Conservation (phyloP, 2,329 filamentous ascomycete species). For the Sporothrix euskadiensis region DNA sequence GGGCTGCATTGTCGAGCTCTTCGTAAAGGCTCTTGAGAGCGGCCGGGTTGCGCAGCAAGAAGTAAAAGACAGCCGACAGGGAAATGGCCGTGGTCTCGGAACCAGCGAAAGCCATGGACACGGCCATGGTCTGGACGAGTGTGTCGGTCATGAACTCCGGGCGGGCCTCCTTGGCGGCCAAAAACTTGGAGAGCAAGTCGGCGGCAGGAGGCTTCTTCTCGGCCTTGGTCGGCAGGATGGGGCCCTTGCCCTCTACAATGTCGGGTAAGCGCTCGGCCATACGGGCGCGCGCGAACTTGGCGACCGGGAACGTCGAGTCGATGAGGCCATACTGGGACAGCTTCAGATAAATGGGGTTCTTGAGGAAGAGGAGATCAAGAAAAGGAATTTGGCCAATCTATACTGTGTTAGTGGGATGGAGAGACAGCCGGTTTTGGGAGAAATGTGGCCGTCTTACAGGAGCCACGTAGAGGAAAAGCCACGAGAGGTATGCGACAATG, state of each 20-base stretch:
- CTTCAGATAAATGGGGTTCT: conserved; percentile 72
- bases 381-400: conserved; percentile 71
- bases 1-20: conserved; percentile 63
- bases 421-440: too few relatives aligned
- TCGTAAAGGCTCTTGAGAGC: conserved; percentile 56
- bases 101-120: conserved; percentile 73
- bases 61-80: conserved; percentile 71
- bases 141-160: conserved; percentile 71
- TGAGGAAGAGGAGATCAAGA: conserved; percentile 68
- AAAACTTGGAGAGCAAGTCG: conserved; percentile 71
- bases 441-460: conserved; percentile 45
- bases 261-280: conserved; percentile 64
- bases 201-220: conserved; percentile 47
- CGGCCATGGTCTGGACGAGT: conserved; percentile 68
- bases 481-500: conserved; percentile 65
- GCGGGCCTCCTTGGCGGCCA: conserved; percentile 65
- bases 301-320: conserved; percentile 70
- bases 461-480: conserved; percentile 69
- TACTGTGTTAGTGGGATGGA: conserved; percentile 6
- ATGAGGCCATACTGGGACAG: conserved; percentile 66
- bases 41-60: conserved; percentile 63
- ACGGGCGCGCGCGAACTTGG: conserved; percentile 67
- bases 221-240: conserved; percentile 44
- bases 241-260: conserved; percentile 39
- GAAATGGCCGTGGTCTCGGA: conserved; percentile 79